Evolutionary conservation across 2,329 filamentous ascomycete genomes (phyloP).

Genomic region (Neobulgaria alba): DNA sequence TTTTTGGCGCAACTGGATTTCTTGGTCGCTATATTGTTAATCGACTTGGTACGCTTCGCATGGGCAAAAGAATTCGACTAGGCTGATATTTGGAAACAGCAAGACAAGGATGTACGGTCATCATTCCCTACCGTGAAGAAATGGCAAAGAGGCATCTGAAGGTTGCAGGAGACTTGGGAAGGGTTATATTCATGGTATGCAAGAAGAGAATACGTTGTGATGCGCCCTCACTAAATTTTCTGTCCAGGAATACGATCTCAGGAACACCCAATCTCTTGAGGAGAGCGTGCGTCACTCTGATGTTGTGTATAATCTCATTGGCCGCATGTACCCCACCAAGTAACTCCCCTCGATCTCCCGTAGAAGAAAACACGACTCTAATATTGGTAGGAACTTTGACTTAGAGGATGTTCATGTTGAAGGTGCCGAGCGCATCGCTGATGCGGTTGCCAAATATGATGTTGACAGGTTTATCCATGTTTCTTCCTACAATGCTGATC

Average conservation of each 20-base stretch:
- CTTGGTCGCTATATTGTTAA: constrained; percentile 97
- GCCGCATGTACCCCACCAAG: constrained; percentile 95
- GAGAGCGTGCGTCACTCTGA: constrained; percentile 95
- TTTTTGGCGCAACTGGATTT: constrained; percentile 95
- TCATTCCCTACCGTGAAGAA: constrained; percentile 91
- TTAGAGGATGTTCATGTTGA: constrained; percentile 90
- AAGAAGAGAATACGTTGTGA: too few relatives aligned
- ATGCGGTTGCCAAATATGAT: constrained; percentile 95
- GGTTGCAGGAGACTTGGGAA: constrained; percentile 86
- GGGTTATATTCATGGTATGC: constrained; percentile 71
- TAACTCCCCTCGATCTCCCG: constrained; percentile 44
- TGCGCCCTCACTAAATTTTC: neutral
- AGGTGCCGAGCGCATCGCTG: constrained; percentile 82
- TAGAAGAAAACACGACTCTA: constrained; percentile 72
- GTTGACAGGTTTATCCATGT: constrained; percentile 95
- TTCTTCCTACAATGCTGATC: constrained; percentile 84
- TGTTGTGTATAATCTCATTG: constrained; percentile 93
- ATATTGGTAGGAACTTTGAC: constrained; percentile 71
- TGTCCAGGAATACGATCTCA: constrained; percentile 88
- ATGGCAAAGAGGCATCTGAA: constrained; percentile 97
- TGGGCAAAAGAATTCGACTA: constrained; percentile 2
- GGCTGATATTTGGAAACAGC: constrained; percentile 44
- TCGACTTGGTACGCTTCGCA: constrained; percentile 57
- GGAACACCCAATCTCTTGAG: constrained; percentile 91
- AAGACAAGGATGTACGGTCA: constrained; percentile 85